A percentile compares a stretch with the other conserved stretches of the same genome.
phyloP scores from a whole-genome alignment of 495 filamentous ascomycete species.

The Penicillium canariense region DNA sequence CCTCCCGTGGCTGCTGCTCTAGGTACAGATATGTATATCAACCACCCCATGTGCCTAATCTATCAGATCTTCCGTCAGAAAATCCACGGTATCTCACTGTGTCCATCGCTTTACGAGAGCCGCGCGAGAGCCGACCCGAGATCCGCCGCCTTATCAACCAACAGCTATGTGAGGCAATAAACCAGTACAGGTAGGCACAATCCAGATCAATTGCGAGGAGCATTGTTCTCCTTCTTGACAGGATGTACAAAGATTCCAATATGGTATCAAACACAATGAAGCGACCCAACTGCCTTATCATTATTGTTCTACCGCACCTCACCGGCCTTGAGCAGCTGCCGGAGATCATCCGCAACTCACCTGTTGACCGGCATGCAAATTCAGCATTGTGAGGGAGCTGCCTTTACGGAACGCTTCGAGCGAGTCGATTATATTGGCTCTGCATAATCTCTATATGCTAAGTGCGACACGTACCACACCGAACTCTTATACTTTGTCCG shows the following conservation, averaged over 20 bases:
- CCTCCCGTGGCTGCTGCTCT: too few species aligned
- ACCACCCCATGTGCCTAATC: too few species aligned
- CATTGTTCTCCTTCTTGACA: too few species aligned
- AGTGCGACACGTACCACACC: too few species aligned
- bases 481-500: too few species aligned
- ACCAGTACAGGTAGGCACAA: too few species aligned
- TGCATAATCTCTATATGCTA: too few species aligned
- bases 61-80: not conserved
- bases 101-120: conserved; percentile 11
- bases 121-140: conserved; percentile 18
- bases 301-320: conserved; percentile 42
- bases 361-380: conserved; percentile 33
- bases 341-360: conserved; percentile 25
- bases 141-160: not conserved
- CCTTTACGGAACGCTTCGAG: too few species aligned
- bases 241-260: not conserved
- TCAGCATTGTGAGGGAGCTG: too few species aligned
- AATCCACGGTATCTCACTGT: not conserved
- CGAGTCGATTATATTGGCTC: too few species aligned
- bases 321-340: conserved; percentile 20
- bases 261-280: not conserved
- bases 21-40: too few species aligned
- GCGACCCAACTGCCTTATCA: conserved; percentile 32
- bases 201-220: too few species aligned
- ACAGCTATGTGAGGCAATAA: not conserved